Evolutionary conservation across 768 basidiomycete species (phyloP), one percentile per base, ranked within the genome.

Genomic region (Tylopilus sp.): DNA sequence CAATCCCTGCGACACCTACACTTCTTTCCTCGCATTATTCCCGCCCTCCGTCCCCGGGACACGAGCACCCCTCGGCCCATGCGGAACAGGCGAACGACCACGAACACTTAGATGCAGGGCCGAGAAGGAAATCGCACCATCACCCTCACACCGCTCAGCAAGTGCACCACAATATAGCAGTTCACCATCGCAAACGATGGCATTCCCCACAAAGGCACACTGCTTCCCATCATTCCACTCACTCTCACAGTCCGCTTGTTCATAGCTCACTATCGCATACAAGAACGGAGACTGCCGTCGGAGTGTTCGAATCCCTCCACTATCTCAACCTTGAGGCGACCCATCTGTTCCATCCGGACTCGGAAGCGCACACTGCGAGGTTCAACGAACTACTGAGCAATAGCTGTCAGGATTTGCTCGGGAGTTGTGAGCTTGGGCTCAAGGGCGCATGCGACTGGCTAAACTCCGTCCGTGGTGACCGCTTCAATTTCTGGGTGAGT

Each of bases 251-350:
- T 10, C 73, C 75, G 8, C 59, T 78, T 18, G 61, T 75, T 33
- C 73, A 74, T 47, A 51, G 74, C 9, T 63, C 77, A 0, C 53
- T 72, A 15, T 61, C 65, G 28, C 69, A 59, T 10, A 51, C 62
- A 26, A 71, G 66, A 55, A 57, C 56, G 20, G 83, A 88, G 59
- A 70, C 75, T 25, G 78, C 78, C 0, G 88, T 89, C 1, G 88
- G 85, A 2, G 80, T 86, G 13, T 89, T 89, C 52, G 87, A 89
- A 69, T 79, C 79, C 3, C 81, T 87, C 57, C 69, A 79, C 25
- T 89, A 88, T 62, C 70, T 88, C 50, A 79, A 88, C 55, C 70
- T 89, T 3, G 86, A 89, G 61, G 76, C 79, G 23, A 77, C 68
- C 26, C 67, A 77, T 35, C 65, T 83, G 31, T 65, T 69, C 28